A percentile compares a stretch with the other conserved stretches of the same genome.
These are phyloP conservation scores for Metrosideros polymorpha DNA, from an alignment of 441 rosid species.

Conservation along the genomic window DNA sequence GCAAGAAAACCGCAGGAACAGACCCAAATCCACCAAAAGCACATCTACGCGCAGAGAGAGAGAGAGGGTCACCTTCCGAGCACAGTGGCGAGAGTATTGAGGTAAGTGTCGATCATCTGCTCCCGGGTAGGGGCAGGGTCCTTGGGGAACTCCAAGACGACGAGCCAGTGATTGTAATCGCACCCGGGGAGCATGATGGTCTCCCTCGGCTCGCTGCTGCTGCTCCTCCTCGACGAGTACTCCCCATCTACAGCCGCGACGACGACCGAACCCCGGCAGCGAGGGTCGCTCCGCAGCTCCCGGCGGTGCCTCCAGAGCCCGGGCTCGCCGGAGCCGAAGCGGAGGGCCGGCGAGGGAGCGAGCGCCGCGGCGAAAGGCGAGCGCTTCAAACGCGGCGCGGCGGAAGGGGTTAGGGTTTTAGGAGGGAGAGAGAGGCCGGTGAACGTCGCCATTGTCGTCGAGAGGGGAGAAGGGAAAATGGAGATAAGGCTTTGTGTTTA, in stretches of 20 bases:
- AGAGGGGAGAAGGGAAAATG: neutral
- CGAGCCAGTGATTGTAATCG: constrained; percentile 94
- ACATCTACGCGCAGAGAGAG: neutral
- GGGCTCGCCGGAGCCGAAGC: neutral
- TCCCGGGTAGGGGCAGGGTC: constrained; percentile 93
- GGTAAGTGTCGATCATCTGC: constrained; percentile 94
- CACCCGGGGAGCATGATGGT: constrained; percentile 93
- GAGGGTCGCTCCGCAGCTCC: neutral
- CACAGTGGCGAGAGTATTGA: constrained; percentile 77
- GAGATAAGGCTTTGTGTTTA: neutral
- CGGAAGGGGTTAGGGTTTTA: constrained; percentile 30
- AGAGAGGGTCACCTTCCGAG: constrained; percentile 51
- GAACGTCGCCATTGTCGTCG: constrained; percentile 3
- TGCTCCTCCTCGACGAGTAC: constrained; percentile 63
- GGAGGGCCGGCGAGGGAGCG: neutral
- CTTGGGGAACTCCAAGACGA: constrained; percentile 96
- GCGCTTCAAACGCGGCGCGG: neutral
- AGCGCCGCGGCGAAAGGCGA: neutral
- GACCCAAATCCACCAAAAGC: neutral
- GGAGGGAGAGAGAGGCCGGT: constrained; percentile 15
- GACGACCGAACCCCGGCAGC: neutral
- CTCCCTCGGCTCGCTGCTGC: constrained; percentile 68
- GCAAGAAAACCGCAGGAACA: neutral
- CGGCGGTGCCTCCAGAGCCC: constrained; percentile 6
- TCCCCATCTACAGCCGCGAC: constrained; percentile 34